A percentile compares a stretch with the other conserved stretches of the same genome.
phyloP scores from a whole-genome alignment of 2,329 filamentous ascomycete species.

The Boeremia exigua region DNA sequence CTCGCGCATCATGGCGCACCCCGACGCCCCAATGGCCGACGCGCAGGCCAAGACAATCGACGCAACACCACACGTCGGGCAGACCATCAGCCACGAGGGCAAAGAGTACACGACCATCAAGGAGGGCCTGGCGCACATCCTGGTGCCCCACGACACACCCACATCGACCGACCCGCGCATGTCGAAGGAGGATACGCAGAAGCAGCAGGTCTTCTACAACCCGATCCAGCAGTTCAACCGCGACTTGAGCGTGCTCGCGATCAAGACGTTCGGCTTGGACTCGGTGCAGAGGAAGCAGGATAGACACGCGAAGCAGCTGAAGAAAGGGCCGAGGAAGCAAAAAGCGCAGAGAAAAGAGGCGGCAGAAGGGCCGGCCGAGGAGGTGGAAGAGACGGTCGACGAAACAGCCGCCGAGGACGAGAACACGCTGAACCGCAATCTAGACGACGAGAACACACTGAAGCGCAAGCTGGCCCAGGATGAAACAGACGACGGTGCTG shows the following conservation, averaged over 20 bases:
- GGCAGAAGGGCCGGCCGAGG: slow-evolving; percentile 2
- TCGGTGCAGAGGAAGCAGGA: slow-evolving; percentile 56
- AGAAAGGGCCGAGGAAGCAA: slow-evolving; percentile 35
- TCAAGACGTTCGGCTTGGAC: slow-evolving; percentile 85
- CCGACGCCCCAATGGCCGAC: slow-evolving; percentile 21
- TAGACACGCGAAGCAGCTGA: slow-evolving; percentile 51
- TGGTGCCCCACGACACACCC: slow-evolving; percentile 63
- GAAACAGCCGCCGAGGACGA: slow-evolving; percentile 1
- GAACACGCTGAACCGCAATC: slow-evolving; percentile 36
- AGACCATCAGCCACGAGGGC: slow-evolving; percentile 53
- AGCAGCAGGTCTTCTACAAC: slow-evolving; percentile 92
- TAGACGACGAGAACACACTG: slow-evolving; percentile 19
- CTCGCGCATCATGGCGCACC: slow-evolving; percentile 26
- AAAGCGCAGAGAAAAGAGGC: slow-evolving; percentile 19
- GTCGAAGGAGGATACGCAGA: slow-evolving; percentile 60
- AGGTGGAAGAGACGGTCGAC: slow-evolving; percentile 1
- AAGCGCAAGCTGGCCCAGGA: slow-evolving; percentile 36
- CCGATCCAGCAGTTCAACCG: slow-evolving; percentile 99
- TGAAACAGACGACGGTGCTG: slow-evolving; percentile 19
- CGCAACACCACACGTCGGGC: slow-evolving; percentile 36
- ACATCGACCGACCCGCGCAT: slow-evolving; percentile 56
- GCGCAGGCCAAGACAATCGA: slow-evolving; percentile 31
- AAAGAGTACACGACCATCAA: slow-evolving; percentile 66
- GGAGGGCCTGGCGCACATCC: slow-evolving; percentile 72
- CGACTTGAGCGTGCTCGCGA: slow-evolving; percentile 89